Conservation (phyloP, 768 basidiomycete species). For the Pleurotus citrinopileatus region DNA sequence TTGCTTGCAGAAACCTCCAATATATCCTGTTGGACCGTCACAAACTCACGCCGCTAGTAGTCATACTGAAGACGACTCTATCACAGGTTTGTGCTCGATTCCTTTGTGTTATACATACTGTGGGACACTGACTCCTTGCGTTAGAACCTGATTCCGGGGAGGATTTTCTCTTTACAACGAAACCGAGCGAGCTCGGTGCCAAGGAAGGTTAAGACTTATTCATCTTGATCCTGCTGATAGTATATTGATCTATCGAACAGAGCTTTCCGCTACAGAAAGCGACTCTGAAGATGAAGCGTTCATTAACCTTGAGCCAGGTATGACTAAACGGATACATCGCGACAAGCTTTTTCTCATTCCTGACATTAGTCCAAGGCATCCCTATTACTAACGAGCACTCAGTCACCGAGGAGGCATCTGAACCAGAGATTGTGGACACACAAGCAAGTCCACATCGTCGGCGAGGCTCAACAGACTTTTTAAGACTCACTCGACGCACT, state of each 20-base stretch:
- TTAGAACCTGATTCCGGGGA: slow-evolving; percentile 1
- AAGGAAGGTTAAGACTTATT: background rate
- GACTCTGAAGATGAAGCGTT: slow-evolving; percentile 15
- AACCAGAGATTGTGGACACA: slow-evolving; percentile 23
- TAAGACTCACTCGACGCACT: background rate
- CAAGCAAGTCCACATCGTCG: slow-evolving; percentile 23
- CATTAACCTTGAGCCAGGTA: slow-evolving; percentile 3
- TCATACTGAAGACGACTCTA: slow-evolving; percentile 7
- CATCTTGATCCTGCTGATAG: no score
- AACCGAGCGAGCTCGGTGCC: background rate
- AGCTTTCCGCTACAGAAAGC: slow-evolving; percentile 7
- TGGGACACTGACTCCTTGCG: background rate
- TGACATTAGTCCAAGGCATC: background rate
- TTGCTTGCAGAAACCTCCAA: background rate
- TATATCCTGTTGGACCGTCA: background rate
- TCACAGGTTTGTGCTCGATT: background rate
- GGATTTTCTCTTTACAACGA: background rate
- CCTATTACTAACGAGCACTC: background rate
- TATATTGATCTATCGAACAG: background rate
- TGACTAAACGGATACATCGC: no score
- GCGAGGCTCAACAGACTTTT: background rate
- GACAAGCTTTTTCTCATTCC: background rate
- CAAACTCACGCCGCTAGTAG: background rate
- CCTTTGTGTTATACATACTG: background rate
- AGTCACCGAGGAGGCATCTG: slow-evolving; percentile 20